Evolutionary conservation across 1,284 basidiomycete genomes (phyloP).

Genomic region (Schizophyllum amplum): DNA sequence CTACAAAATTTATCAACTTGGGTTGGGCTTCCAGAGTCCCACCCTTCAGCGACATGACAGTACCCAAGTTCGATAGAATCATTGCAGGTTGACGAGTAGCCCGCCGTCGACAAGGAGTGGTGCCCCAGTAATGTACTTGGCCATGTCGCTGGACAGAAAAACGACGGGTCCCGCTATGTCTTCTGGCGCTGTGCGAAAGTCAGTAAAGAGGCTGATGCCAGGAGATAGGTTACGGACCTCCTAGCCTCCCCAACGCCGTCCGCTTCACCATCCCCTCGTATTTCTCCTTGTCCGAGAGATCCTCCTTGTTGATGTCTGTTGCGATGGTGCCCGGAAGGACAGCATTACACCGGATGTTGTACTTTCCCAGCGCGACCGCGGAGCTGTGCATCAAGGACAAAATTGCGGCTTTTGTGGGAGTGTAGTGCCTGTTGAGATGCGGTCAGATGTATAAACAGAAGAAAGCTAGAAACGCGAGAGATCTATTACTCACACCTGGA

Average conservation of each 20-base stretch:
- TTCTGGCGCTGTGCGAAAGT: constrained; percentile 40
- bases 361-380: constrained; percentile 69
- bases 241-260: constrained; percentile 63
- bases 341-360: constrained; percentile 68
- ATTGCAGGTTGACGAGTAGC: constrained; percentile 74
- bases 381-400: constrained; percentile 80
- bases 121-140: constrained; percentile 66
- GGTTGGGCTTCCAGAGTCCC: too few relatives aligned
- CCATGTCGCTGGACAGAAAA: constrained; percentile 70
- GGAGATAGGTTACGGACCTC: constrained; percentile 30
- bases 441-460: constrained; percentile 3
- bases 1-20: too few relatives aligned
- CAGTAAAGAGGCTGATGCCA: constrained; percentile 3
- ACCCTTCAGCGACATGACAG: too few relatives aligned
- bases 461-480: background rate
- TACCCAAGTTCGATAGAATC: too few relatives aligned
- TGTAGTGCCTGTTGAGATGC: constrained; percentile 50
- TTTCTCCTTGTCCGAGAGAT: constrained; percentile 56
- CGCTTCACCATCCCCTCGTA: constrained; percentile 59
- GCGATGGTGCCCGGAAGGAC: constrained; percentile 67
- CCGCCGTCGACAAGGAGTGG: constrained; percentile 73
- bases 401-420: constrained; percentile 77
- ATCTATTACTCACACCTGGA: constrained; percentile 45
- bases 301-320: constrained; percentile 75
- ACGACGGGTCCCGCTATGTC: constrained; percentile 74